Percentiles rank a stretch among this genome's conserved stretches.
Evolutionary conservation across 441 rosid genomes (phyloP).

Genomic region (Mallotus japonicus): DNA sequence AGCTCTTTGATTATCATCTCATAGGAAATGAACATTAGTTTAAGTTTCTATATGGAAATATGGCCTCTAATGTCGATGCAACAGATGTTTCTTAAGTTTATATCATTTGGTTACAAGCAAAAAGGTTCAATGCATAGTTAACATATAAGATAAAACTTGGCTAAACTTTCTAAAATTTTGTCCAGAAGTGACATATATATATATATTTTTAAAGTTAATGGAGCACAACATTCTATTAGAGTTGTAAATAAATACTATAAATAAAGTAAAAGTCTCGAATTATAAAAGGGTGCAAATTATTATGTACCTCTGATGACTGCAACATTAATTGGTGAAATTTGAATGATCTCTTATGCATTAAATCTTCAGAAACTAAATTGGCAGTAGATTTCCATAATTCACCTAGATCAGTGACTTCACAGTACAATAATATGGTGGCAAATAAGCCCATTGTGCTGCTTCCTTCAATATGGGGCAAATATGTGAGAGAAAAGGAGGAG

Average conservation of each 20-base stretch:
- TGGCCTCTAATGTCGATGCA: constrained; percentile 11
- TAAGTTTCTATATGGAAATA: constrained; percentile 1
- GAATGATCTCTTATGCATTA: not conserved
- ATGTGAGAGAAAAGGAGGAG: too few relatives aligned
- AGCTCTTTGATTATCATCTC: not conserved
- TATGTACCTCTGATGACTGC: too few relatives aligned
- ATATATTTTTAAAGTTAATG: not conserved
- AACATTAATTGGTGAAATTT: too few relatives aligned
- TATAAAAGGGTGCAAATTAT: too few relatives aligned
- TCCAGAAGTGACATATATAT: constrained; percentile 2
- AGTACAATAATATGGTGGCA: not conserved
- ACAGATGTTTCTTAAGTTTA: constrained; percentile 14
- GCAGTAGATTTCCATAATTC: not conserved
- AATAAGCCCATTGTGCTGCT: not conserved
- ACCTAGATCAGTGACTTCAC: not conserved
- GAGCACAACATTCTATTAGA: not conserved
- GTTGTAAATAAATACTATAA: too few relatives aligned
- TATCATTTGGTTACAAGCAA: not conserved
- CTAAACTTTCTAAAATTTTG: not conserved
- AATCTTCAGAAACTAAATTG: not conserved
- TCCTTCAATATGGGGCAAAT: too few relatives aligned
- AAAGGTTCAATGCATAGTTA: not conserved
- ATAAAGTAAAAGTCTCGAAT: too few relatives aligned
- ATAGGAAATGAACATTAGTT: not conserved
- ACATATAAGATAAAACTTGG: not conserved